These are phyloP conservation scores for Trypanosoma platydactyli DNA, from an alignment of 208 protist genomes.

Conservation along the genomic window DNA sequence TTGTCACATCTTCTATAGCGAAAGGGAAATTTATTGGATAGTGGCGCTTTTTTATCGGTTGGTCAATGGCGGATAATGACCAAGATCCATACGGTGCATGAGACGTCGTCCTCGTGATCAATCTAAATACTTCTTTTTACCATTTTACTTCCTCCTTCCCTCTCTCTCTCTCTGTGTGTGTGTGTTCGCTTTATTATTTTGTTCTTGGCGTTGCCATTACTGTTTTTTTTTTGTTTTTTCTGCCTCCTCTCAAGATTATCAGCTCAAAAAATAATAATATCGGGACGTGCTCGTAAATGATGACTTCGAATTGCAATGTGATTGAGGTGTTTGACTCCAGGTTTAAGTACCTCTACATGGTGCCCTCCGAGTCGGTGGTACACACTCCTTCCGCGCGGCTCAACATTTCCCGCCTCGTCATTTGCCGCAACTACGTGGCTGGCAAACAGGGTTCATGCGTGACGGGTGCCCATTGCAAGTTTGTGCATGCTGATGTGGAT, in stretches of 20 bases:
- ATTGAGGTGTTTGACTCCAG: slow-evolving; percentile 57
- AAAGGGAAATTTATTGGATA: too few species aligned
- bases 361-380: slow-evolving; percentile 52
- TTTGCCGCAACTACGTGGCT: slow-evolving; percentile 63
- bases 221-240: slow-evolving; percentile 21
- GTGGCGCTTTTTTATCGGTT: too few species aligned
- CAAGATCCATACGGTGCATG: too few species aligned
- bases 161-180: slow-evolving; percentile 19
- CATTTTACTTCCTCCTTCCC: slow-evolving; percentile 15
- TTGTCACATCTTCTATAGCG: too few species aligned
- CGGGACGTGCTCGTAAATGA: not conserved
- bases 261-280: not conserved
- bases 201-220: not conserved
- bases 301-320: not conserved
- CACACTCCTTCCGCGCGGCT: slow-evolving; percentile 63
- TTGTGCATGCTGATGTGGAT: slow-evolving; percentile 71
- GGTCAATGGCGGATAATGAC: too few species aligned
- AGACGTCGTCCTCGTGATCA: too few species aligned
- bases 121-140: slow-evolving; percentile 17
- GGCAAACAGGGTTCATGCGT: slow-evolving; percentile 39
- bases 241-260: not conserved
- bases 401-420: slow-evolving; percentile 70
- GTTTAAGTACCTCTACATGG: slow-evolving; percentile 59
- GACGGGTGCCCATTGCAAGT: slow-evolving; percentile 64
- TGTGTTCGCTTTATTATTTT: slow-evolving; percentile 1